Conservation (phyloP, 345 rosid genomes). For the Rhizophora mangle region DNA sequence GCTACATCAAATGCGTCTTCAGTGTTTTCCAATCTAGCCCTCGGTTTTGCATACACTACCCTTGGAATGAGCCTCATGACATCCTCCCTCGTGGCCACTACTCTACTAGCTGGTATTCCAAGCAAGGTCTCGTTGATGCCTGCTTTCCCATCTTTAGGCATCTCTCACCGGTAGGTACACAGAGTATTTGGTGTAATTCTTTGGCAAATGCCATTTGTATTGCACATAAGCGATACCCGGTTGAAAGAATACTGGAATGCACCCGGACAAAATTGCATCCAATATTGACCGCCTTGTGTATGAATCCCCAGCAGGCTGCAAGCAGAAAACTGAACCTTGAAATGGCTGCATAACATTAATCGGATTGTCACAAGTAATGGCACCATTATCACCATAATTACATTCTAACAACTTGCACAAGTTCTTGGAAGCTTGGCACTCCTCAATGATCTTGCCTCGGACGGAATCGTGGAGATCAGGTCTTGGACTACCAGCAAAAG, state of each 20-base stretch:
- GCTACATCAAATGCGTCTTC: slow-evolving; percentile 33
- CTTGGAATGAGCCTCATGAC: slow-evolving; percentile 20
- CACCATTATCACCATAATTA: slow-evolving; percentile 15
- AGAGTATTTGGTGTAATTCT: slow-evolving; percentile 20
- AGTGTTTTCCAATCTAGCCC: slow-evolving; percentile 7
- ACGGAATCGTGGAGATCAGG: slow-evolving; percentile 18
- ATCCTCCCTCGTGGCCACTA: slow-evolving; percentile 24
- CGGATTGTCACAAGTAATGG: slow-evolving; percentile 24
- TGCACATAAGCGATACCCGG: slow-evolving; percentile 26
- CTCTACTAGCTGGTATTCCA: slow-evolving; percentile 9
- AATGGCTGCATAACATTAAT: slow-evolving; percentile 24
- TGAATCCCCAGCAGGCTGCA: slow-evolving; percentile 30
- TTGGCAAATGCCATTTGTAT: slow-evolving; percentile 29
- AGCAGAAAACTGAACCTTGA: slow-evolving; percentile 26
- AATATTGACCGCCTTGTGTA: slow-evolving; percentile 25
- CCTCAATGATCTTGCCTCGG: slow-evolving; percentile 23
- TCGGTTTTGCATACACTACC: slow-evolving; percentile 25
- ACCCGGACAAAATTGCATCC: slow-evolving; percentile 27
- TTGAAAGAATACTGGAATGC: slow-evolving; percentile 29
- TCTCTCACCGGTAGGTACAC: slow-evolving; percentile 20
- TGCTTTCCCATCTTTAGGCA: slow-evolving; percentile 19
- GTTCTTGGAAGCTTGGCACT: slow-evolving; percentile 19
- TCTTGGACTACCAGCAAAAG: slow-evolving; percentile 32
- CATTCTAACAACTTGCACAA: slow-evolving; percentile 28
- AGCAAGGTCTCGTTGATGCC: slow-evolving; percentile 20